Evolutionary conservation across 257 asterid genomes (phyloP), one percentile per base, ranked within the genome.

Genomic region (Jacaranda copaia): DNA sequence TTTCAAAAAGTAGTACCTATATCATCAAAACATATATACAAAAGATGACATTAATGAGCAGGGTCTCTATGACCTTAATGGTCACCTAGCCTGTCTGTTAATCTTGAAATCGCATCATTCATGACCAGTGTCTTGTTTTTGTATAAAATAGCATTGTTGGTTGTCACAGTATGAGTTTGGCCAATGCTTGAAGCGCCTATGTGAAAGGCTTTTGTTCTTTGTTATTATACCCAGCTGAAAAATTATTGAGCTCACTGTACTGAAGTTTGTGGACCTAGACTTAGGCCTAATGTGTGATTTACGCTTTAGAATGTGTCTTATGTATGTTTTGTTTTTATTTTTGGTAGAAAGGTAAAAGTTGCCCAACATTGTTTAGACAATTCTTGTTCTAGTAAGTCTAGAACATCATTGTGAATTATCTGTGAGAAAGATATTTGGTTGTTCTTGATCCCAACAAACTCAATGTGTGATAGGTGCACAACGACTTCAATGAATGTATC

Each of bases 401-500:
- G 18, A 56, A 58, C 5, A 60, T 73, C 11, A 49, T 16, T 36
- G 43, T 16, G 49, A 61, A 64, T 19, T 15, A 59, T 46, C 16
- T 2, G 18, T 43, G 46, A 12, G 25, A 59, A 32, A 49, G 39
- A 48, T 9, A 48, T 32, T 1, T 4, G 38, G 40, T n/a, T 39
- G 6, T 52, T 18, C 57, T 56, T 62, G 60, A 72, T 63, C 35
- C 45, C 36, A 25, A 61, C 32, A 25, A 78, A 55, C 32, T 49
- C 32, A 40, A 60, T 70, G 42, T 72, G 48, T 58, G 18, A 43
- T 75, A 76, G 85, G 75, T 79, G 48, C 75, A 74, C 42, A 52
- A 74, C 70, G 71, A 73, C 74, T 68, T 64, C 77, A 20, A 64
- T 77, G 74, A 78, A 74, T 78, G 74, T 46, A 32, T 76, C 84